Evolutionary conservation across 495 filamentous ascomycete species (phyloP), one percentile per base, ranked within the genome.

Genomic region (Pseudotulostoma volvatum): DNA sequence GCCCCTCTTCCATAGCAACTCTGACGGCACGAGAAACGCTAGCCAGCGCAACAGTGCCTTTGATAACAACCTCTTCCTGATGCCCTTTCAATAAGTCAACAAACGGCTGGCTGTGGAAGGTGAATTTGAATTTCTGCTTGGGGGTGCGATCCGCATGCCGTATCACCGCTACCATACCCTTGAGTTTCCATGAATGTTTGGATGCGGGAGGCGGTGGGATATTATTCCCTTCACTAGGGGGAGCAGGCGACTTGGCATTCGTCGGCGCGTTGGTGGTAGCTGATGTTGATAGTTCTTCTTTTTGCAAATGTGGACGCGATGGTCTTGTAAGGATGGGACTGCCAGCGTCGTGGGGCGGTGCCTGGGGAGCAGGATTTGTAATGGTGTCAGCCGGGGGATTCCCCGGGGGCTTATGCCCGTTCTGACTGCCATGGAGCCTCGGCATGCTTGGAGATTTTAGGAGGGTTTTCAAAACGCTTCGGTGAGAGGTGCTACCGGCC

Each of bases 41-140:
- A 19, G 75, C 73, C n/a, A 97, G 66, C 0, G 92, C 92, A 23
- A 82, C 74, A 51, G 88, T 85, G 5, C 86, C 86, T 45, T 93
- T 86, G 9, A 97, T 76, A 7, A 97, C 73, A 7, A 97, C 88
- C 48, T 97, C 90, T 62, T 96, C 88, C 48, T 87, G 81, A 51
- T 97, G 88, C 0, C 90, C 90, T 52, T 81, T 87, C 31, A 97
- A 68, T 4, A 97, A 67, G 41, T 93, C 82, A 34, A 96, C 83
- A 51, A 97, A 97, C 3, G 92, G 92, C 44, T 86, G 81, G 5
- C 81, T 92, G 56, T 96, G 92, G 49, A 97, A 97, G 0, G 90
- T 97, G 53, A 95, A 96, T 50, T 97, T 97, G 64, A 93, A 93
- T 51, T 97, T 97, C 48, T 97, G 90, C 56, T 97, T 97, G 4